A percentile compares a stretch with the other conserved stretches of the same genome.
phyloP scores from a whole-genome alignment of 352 stramenopile species.

The Pythium rhizo-oryzae region DNA sequence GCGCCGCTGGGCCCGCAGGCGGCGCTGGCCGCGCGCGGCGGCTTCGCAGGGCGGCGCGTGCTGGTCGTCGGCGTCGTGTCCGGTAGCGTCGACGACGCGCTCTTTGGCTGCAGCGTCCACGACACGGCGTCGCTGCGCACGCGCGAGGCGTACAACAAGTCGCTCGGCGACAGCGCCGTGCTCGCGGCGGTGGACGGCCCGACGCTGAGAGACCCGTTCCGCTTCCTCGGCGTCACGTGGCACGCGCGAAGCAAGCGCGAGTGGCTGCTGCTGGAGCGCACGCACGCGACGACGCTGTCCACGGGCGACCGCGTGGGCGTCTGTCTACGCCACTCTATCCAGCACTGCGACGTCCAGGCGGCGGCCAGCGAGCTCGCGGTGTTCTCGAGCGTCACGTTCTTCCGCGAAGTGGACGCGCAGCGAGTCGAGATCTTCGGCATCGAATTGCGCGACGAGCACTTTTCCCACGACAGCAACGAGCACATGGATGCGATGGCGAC shows the following conservation, averaged over 20 bases:
- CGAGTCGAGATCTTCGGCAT: conserved; percentile 48
- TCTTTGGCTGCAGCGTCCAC: conserved; percentile 49
- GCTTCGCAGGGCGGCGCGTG: neutral
- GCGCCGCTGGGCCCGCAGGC: conserved; percentile 1
- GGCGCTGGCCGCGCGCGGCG: too few relatives aligned
- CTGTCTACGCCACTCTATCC: conserved; percentile 49
- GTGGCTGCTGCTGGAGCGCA: conserved; percentile 31
- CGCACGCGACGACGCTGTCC: neutral
- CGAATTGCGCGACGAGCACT: conserved; percentile 26
- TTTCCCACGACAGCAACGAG: conserved; percentile 33
- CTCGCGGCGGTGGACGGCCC: conserved; percentile 30
- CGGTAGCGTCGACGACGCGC: conserved; percentile 55
- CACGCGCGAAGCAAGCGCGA: neutral
- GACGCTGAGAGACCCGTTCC: conserved; percentile 35
- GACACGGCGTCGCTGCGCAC: conserved; percentile 41
- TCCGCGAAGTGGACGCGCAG: conserved; percentile 40
- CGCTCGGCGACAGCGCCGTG: conserved; percentile 32
- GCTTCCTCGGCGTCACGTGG: conserved; percentile 40
- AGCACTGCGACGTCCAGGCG: conserved; percentile 45
- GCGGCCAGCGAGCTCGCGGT: conserved; percentile 31
- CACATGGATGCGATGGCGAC: conserved; percentile 16
- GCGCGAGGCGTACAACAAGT: conserved; percentile 37
- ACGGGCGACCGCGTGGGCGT: conserved; percentile 52
- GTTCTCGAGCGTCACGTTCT: conserved; percentile 41
- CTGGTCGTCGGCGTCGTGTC: conserved; percentile 27